Conservation (phyloP, 202 grass and related monocot genomes). For the Panicum virgatum region DNA sequence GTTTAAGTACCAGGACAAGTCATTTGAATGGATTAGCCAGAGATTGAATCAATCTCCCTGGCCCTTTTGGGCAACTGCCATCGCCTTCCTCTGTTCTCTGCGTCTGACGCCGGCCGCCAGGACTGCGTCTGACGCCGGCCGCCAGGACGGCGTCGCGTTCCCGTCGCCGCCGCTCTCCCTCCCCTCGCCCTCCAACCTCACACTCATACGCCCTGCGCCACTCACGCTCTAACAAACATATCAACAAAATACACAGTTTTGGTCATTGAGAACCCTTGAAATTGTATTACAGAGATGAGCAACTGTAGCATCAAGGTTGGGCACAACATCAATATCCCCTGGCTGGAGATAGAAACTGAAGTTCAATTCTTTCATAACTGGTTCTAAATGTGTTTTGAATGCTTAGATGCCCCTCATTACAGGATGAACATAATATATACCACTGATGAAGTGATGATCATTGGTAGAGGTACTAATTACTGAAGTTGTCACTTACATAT, state of each 20-base stretch:
- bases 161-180: too few species aligned
- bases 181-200: too few species aligned
- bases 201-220: too few species aligned
- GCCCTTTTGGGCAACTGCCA: too few species aligned
- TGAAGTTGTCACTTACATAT: slow-evolving; percentile 70
- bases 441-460: slow-evolving; percentile 5
- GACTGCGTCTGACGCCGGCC: too few species aligned
- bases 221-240: too few species aligned
- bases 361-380: not conserved
- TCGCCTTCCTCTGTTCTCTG: too few species aligned
- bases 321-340: not conserved
- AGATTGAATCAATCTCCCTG: too few species aligned
- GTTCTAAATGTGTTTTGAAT: not conserved
- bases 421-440: slow-evolving; percentile 2
- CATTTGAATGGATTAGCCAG: too few species aligned
- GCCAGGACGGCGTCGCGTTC: too few species aligned
- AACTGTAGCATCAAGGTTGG: slow-evolving; percentile 25
- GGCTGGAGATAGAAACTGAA: not conserved
- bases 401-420: not conserved
- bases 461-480: not conserved
- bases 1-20: too few species aligned
- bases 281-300: not conserved
- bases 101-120: too few species aligned
- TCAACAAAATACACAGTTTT: not conserved
- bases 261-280: not conserved